Evolutionary conservation across 805 yeast genomes (phyloP), one percentile per base, ranked within the genome.

Genomic region (Wickerhamomyces hampshirensis): DNA sequence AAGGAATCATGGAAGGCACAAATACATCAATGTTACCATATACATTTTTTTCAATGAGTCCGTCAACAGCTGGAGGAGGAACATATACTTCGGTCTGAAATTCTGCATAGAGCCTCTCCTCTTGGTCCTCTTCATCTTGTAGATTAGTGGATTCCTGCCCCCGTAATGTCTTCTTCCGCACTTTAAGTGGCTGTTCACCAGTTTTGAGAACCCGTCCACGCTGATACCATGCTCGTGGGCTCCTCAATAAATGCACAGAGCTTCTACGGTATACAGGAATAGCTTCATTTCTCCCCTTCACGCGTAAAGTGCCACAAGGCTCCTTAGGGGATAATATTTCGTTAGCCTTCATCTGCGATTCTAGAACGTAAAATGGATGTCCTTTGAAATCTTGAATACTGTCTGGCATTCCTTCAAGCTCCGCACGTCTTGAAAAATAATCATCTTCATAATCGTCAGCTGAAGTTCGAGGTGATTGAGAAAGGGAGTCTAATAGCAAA

Each of bases 221-320:
- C 60, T 83, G 71, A 51, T 80, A 85, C 98, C 98, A 93, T 2
- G 84, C 87, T 48, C 77, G 79, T 0, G 95, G 84, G 0, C 94
- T 77, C 39, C 78, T 66, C 15, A 89, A 71, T 3, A 51, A 51
- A 32, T 75, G 68, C 2, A 93, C 86, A 48, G 80, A 77, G 1
- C 70, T 58, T 16, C 96, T 63, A 31, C 74, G 76, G 51, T 75
- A 93, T 0, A 91, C 87, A 4, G 80, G 77, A 1, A 80, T 60
- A 7, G 71, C 65, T 19, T 61, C 60, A 31, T 63, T 60, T 6
- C 59, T 61, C 24, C 65, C 62, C 35, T 63, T 69, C 11, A 74
- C 58, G 15, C 81, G 63, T 19, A 86, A 68, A 21, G 79, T 77
- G 1, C 98, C 98, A 50, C 94, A 81, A 16, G 77, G 74, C 27